Percentiles rank a stretch among this genome's conserved stretches.
Conservation (phyloP, 345 rosid species). For the Bruguiera sexangula region DNA sequence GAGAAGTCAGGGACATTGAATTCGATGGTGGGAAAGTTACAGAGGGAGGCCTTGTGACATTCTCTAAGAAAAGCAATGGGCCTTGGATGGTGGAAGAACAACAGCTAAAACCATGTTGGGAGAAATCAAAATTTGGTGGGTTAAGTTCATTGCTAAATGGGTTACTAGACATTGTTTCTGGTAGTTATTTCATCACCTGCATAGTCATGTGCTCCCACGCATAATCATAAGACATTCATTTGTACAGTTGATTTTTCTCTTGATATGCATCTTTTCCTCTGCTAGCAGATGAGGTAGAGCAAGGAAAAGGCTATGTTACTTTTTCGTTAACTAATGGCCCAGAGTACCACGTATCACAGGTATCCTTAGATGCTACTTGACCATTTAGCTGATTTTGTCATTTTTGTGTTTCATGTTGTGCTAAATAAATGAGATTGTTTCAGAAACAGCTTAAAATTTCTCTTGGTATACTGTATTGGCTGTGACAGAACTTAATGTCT, state of each 20-base stretch:
- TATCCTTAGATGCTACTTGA: constrained; percentile 20
- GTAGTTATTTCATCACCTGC: background rate
- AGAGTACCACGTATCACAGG: constrained; percentile 98
- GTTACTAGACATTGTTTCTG: background rate
- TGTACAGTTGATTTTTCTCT: constrained; percentile 7
- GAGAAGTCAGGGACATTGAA: constrained; percentile 52
- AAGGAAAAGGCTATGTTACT: constrained; percentile 69
- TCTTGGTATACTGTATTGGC: background rate
- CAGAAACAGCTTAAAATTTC: background rate
- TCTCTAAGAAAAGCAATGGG: constrained; percentile 52
- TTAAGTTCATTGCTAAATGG: constrained; percentile 6
- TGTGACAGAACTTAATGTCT: no score
- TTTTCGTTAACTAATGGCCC: constrained; percentile 95
- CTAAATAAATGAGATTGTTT: background rate
- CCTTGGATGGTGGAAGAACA: constrained; percentile 70
- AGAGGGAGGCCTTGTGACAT: constrained; percentile 44
- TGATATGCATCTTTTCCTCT: constrained; percentile 10
- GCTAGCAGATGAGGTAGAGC: constrained; percentile 51
- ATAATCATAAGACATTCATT: background rate
- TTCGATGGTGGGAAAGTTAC: constrained; percentile 52
- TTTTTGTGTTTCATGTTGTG: background rate
- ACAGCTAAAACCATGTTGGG: constrained; percentile 80
- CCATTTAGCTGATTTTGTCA: constrained; percentile 1
- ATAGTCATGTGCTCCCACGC: background rate
- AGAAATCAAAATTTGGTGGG: constrained; percentile 51